Evolutionary conservation across 805 yeast genomes (phyloP).

Genomic region (Candida piceae): DNA sequence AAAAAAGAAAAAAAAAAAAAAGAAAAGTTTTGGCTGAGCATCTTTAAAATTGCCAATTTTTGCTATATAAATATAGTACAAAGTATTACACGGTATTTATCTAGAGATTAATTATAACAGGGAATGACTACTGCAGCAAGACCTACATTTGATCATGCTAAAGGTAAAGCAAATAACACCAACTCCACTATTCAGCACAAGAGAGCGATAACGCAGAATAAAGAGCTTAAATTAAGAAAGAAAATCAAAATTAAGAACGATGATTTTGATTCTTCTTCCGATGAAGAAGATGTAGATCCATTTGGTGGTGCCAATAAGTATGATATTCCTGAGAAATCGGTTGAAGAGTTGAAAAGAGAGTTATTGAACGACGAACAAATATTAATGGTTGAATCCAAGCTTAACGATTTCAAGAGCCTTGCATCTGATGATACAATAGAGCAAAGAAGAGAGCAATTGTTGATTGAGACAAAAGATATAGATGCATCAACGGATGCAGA

Average conservation of each 20-base stretch:
- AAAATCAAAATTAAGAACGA: conserved; percentile 14
- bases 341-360: conserved; percentile 16
- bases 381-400: not conserved
- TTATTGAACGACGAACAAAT: conserved; percentile 9
- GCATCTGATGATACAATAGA: conserved; percentile 28
- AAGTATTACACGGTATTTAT: not conserved
- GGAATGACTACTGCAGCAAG: conserved; percentile 65
- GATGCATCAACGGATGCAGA: conserved; percentile 26
- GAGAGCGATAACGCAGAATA: conserved; percentile 51
- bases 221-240: conserved; percentile 43
- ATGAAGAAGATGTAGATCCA: conserved; percentile 49
- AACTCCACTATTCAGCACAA: conserved; percentile 48
- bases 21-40: too few relatives aligned
- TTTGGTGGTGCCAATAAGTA: conserved; percentile 13
- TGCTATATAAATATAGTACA: too few relatives aligned
- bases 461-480: conserved; percentile 12
- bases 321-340: conserved; percentile 12
- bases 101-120: too few relatives aligned
- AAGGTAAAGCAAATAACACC: conserved; percentile 42
- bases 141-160: conserved; percentile 63
- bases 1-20: too few relatives aligned
- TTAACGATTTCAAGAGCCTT: not conserved
- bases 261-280: conserved; percentile 40
- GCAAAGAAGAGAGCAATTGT: conserved; percentile 11
- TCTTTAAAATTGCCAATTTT: too few relatives aligned